These are phyloP conservation scores for Pythium chondricola DNA, from an alignment of 352 stramenopile species.

Conservation along the genomic window DNA sequence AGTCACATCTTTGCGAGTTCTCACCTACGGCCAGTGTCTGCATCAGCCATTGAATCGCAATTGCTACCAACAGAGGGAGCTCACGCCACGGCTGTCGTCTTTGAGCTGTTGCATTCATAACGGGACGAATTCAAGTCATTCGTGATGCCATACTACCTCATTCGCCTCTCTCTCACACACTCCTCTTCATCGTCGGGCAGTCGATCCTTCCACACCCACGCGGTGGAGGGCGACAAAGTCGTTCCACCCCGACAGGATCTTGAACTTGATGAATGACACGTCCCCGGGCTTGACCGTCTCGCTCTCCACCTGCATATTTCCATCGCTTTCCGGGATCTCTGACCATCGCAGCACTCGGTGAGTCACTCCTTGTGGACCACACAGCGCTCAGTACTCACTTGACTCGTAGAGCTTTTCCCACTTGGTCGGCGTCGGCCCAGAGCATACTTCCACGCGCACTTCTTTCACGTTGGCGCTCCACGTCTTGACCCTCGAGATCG, in stretches of 20 bases:
- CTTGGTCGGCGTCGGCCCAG: constrained; percentile 58
- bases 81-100: too few species aligned
- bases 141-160: too few species aligned
- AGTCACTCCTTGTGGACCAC: background rate
- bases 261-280: constrained; percentile 80
- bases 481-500: constrained; percentile 72
- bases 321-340: constrained; percentile 77
- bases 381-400: constrained; percentile 26
- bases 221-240: constrained; percentile 75
- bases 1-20: too few species aligned
- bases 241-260: constrained; percentile 76
- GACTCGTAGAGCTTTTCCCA: constrained; percentile 77
- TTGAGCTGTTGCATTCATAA: too few species aligned
- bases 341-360: background rate
- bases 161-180: too few species aligned
- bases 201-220: constrained; percentile 76
- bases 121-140: too few species aligned
- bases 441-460: constrained; percentile 60
- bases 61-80: too few species aligned
- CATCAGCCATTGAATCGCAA: too few species aligned
- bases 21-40: too few species aligned
- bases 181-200: constrained; percentile 31
- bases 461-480: constrained; percentile 78
- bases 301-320: constrained; percentile 76
- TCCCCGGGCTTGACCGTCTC: constrained; percentile 66